Base-by-base conservation (phyloP, 257 asterid species). In the Capsicum pubescens region DNA sequence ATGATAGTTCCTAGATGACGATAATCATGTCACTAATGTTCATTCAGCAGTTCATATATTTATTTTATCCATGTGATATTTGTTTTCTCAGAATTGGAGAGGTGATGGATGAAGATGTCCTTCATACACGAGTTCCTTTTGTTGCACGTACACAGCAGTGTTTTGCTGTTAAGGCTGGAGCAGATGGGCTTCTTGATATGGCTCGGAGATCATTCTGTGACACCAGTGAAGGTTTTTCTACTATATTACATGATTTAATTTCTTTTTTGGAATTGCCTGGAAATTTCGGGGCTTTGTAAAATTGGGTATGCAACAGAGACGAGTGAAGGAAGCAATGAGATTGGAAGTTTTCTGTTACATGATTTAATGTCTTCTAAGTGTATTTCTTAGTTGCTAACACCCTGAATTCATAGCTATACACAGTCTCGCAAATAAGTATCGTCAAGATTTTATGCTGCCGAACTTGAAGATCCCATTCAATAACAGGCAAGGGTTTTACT, bases 71-170 rank as follows among this genome's bases (percentile, higher is more conserved):
- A 76, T 52, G 63, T 13, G 9, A 10, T 64, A 26, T 77, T 13
- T 69, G 77, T 72, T 80, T 84, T 74, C 85, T 69, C 87, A 93
- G 99, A 97, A 91, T 96, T 77, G 97, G 93, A 74, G 99, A 94
- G 89, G 95, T 91, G 89, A 96, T 96, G 86, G 98, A 93, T 84
- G 99, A 92, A 85, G 99, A 94, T 86, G 97, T 93, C 87, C 98
- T 96, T 86, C 98, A 94, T 87, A 90, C 98, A 59, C 93, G 99
- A 68, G 97, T 88, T 87, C 97, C 99, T 82, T 92, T 96, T 90
- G 98, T 96, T 82, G 98, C 98, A 80, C 94, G 97, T 66, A 96
- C 98, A 83, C 98, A 96, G 85, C 99, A 96, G 85, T 96, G 99
- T 90, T 96, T 96, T 91, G 99, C 98, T 87, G 93, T 96, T 84